Evolutionary conservation across 352 stramenopile species (phyloP).

Genomic region (Globisporangium cylindrosporum): DNA sequence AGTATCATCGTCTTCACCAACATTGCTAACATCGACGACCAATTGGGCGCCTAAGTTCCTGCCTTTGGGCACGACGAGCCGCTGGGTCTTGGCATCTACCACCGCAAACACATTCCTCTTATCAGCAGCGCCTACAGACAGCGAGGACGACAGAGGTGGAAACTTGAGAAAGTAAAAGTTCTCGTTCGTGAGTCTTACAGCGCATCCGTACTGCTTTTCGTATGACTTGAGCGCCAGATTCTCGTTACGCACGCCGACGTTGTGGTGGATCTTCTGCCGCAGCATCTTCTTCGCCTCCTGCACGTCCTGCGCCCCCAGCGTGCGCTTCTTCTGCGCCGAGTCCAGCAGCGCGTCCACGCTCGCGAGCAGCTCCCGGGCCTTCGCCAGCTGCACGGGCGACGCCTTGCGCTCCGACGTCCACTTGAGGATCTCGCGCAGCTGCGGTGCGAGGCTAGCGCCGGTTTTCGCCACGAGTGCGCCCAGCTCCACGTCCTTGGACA

Average conservation of each 20-base stretch:
- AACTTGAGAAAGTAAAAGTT: conserved; percentile 69
- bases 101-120: conserved; percentile 23
- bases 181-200: conserved; percentile 64
- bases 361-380: conserved; percentile 33
- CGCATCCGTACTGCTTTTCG: conserved; percentile 51
- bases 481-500: conserved; percentile 62
- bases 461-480: conserved; percentile 49
- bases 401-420: conserved; percentile 39
- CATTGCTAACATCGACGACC: neutral
- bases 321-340: conserved; percentile 38
- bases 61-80: conserved; percentile 7
- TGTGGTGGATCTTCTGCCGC: conserved; percentile 58
- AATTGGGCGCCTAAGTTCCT: neutral
- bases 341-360: conserved; percentile 42
- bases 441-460: conserved; percentile 25
- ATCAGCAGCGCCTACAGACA: neutral
- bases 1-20: conserved; percentile 3
- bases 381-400: conserved; percentile 25
- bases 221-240: conserved; percentile 58
- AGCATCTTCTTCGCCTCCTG: conserved; percentile 39
- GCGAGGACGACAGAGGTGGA: conserved; percentile 18
- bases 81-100: conserved; percentile 26
- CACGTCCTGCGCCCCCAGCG: conserved; percentile 37
- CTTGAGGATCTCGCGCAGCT: conserved; percentile 45
- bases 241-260: conserved; percentile 69